Base-by-base conservation (phyloP, 495 filamentous ascomycete genomes). In the Monascus purpureus region DNA sequence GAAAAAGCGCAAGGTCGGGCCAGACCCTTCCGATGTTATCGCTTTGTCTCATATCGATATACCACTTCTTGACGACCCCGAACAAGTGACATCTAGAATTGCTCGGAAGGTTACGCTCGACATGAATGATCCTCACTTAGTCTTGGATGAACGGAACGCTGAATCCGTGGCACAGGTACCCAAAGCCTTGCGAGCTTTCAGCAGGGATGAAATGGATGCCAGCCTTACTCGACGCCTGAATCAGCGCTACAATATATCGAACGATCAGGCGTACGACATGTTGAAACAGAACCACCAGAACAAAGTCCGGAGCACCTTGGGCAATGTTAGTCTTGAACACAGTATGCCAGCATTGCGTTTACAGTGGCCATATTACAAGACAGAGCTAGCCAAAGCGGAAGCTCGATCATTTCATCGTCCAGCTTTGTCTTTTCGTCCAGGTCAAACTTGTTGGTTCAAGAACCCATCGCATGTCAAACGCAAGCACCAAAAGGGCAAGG, bases 281-380 rank as follows among this genome's bases (percentile, higher is more conserved):
- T 69, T 99, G 26, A 96, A 99, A 55, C 84, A 92, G 49, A 99
- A 95, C 50, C 82, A 86, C 41, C 83, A 92, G 57, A 88, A 79
- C 65, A 94, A 92, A 56, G 78, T 99, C 40, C 77, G 90, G 25
- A 88, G 84, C 28, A 92, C 80, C 0, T 65, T 99, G 32, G 83
- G 84, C 5, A 82, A 81, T 41, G 62, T 92, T 19, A 68, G 74
- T 13, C 72, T 99, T 17, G 90, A 96, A 55, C 90, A 99, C 55
- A 80, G 77, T 52, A 63, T 94, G 65, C 84, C 90, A 11, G 90
- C 90, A 12, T 62, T 88, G 38, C 80, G 85, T 40, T 59, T 99
- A 17, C 80, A 90, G 39, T 95, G 83, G 70, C 90, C 90, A 29
- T 94, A 75, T 57, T 99, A 96, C 60, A 80, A 77, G 47, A 80